Conservation (phyloP, 192 early-diverging fungal genomes). For the Rhizoclosmatium sp. region DNA sequence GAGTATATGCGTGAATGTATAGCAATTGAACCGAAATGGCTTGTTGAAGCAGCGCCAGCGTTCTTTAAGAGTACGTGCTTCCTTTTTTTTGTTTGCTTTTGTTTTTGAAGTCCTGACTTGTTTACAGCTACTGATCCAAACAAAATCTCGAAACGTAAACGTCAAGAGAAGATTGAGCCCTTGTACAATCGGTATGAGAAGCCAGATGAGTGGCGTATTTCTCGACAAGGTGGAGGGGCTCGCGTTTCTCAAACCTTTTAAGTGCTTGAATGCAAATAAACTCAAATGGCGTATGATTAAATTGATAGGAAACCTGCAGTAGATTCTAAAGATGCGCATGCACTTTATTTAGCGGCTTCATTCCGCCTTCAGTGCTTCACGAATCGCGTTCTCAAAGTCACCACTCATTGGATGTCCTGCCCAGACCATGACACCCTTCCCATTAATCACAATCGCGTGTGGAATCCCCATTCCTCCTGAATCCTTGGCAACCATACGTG, state of each 20-base stretch:
- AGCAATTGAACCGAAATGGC: slow-evolving; percentile 90
- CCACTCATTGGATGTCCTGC: slow-evolving; percentile 61
- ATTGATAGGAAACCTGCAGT: no score
- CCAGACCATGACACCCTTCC: slow-evolving; percentile 57
- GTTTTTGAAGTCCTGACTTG: not conserved
- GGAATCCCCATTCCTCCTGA: slow-evolving; percentile 62
- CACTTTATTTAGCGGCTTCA: not conserved
- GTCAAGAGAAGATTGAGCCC: slow-evolving; percentile 93
- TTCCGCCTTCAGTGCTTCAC: slow-evolving; percentile 1
- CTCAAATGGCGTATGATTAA: no score
- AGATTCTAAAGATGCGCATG: not conserved
- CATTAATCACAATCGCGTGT: slow-evolving; percentile 53
- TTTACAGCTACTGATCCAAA: slow-evolving; percentile 80
- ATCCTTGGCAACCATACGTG: slow-evolving; percentile 45
- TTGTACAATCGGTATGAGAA: slow-evolving; percentile 85
- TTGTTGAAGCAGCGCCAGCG: slow-evolving; percentile 96
- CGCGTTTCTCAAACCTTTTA: slow-evolving; percentile 32
- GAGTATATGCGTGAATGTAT: slow-evolving; percentile 93
- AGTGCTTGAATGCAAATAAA: not conserved
- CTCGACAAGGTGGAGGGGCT: slow-evolving; percentile 43
- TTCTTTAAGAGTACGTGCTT: slow-evolving; percentile 80
- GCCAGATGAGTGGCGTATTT: slow-evolving; percentile 95
- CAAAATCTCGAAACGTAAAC: slow-evolving; percentile 92
- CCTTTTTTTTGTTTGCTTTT: slow-evolving; percentile 23
- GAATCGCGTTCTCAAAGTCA: slow-evolving; percentile 39